Base-by-base conservation (phyloP, 2,329 filamentous ascomycete species). In the Geoglossum cookeanum region DNA sequence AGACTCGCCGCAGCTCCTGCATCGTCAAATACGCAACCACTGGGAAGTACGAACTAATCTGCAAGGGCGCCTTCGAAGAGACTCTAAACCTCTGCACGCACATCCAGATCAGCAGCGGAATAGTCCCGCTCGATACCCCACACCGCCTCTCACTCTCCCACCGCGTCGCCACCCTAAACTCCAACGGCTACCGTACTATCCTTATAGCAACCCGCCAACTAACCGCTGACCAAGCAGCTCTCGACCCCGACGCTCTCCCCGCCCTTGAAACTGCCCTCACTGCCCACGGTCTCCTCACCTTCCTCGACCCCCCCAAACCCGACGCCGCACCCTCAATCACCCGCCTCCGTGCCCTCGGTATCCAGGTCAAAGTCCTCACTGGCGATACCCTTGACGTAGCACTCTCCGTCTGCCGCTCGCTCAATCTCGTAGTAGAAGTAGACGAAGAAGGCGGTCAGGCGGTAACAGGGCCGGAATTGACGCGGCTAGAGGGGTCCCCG, bases 301-400 rank as follows among this genome's bases (percentile, higher is more conserved):
- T 56, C 22, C 55, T 56, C 55, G 57, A 51, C 48, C 48, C 48
- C 9, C 48, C 48, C 1, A 51, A 51, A 11, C 27, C 27, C 27
- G 48, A 51, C 15, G 48, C 48, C 15, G 48, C 48, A 5, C 27
- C 15, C 27, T 51, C 48, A 1, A 51, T 51, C 17, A 5, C 27
- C 11, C 13, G 17, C 13, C 48, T 51, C 15, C 48, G 15, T 4
- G 48, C 3, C 11, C 48, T 33, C 7, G 48, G 48, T 13, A 29
- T 51, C 3, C 27, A 51, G 30, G 48, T 51, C 17, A 51, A 51
- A 51, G 27, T 51, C 27, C 9, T 51, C 3, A 51, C 48, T 11
- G 48, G 48, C 13, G 48, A 51, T n/a, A 32, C 48, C n/a, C 42
- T 45, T 5, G 42, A 13, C 15, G 42, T 45, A 22, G 42, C 42